Conservation (phyloP, 306 rosid species). For the Geum urbanum region DNA sequence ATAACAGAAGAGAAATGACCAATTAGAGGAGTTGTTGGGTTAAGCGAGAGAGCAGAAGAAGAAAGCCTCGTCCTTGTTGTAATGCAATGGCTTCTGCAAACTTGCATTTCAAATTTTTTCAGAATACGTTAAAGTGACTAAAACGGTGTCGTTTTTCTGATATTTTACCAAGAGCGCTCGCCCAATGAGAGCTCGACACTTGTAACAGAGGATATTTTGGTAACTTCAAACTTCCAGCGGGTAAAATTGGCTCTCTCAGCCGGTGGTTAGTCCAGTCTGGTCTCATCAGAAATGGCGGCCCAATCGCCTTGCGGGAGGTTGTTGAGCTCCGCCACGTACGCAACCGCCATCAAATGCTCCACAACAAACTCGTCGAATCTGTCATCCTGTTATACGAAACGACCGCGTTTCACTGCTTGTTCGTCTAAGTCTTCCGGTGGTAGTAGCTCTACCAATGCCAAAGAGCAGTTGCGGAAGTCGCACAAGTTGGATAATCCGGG, state of each 20-base stretch:
- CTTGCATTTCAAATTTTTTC: neutral
- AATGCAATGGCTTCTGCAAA: slow-evolving; percentile 1
- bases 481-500: slow-evolving; percentile 11
- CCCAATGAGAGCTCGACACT: too few species aligned
- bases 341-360: neutral
- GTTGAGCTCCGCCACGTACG: slow-evolving; percentile 10
- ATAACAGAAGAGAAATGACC: slow-evolving; percentile 14
- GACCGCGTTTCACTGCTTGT: slow-evolving; percentile 24
- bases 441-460: slow-evolving; percentile 13
- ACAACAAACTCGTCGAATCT: slow-evolving; percentile 15
- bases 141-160: neutral
- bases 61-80: slow-evolving; percentile 9
- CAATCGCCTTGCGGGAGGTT: slow-evolving; percentile 24
- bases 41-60: neutral
- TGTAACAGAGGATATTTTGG: neutral
- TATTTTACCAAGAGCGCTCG: too few species aligned
- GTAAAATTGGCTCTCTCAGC: neutral
- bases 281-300: slow-evolving; percentile 34
- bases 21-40: neutral
- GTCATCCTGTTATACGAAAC: slow-evolving; percentile 26
- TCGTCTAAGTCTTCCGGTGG: slow-evolving; percentile 21
- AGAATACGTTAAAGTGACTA: neutral
- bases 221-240: neutral
- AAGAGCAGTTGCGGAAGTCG: slow-evolving; percentile 16
- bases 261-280: neutral